Percentiles rank a stretch among this genome's conserved stretches.
phyloP scores from a whole-genome alignment of 345 rosid genomes.

The Nephelium lappaceum region DNA sequence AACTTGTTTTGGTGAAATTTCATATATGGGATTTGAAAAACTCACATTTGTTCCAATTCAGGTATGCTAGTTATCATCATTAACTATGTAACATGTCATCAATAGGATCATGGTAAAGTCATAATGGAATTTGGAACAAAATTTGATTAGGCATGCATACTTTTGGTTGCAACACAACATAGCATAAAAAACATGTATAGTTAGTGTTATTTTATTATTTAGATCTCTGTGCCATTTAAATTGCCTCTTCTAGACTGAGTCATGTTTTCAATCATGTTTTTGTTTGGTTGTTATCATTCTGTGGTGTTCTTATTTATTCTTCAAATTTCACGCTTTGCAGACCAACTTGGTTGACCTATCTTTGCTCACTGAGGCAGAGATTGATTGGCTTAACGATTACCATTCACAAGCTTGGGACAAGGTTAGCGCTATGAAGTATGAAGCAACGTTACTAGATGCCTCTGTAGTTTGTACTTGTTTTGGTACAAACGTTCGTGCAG shows the following conservation, averaged over 20 bases:
- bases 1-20: conserved; percentile 75
- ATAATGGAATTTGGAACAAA: not conserved
- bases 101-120: not conserved
- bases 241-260: not conserved
- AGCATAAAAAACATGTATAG: not conserved
- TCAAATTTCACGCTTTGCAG: conserved; percentile 42
- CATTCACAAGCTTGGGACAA: conserved; percentile 92
- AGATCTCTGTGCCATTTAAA: not conserved
- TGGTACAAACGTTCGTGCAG: not conserved
- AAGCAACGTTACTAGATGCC: not conserved
- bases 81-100: not conserved
- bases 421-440: conserved; percentile 37
- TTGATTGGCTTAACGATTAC: conserved; percentile 82
- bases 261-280: not conserved
- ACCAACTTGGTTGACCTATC: conserved; percentile 68
- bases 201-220: not conserved
- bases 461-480: not conserved
- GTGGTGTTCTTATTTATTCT: not conserved
- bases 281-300: not conserved
- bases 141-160: not conserved
- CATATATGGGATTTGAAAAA: conserved; percentile 87
- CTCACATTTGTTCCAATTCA: conserved; percentile 91
- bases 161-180: not conserved
- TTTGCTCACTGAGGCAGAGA: conserved; percentile 60
- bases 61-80: conserved; percentile 40